Conservation (phyloP, 257 asterid genomes). For the Rhazya stricta region DNA sequence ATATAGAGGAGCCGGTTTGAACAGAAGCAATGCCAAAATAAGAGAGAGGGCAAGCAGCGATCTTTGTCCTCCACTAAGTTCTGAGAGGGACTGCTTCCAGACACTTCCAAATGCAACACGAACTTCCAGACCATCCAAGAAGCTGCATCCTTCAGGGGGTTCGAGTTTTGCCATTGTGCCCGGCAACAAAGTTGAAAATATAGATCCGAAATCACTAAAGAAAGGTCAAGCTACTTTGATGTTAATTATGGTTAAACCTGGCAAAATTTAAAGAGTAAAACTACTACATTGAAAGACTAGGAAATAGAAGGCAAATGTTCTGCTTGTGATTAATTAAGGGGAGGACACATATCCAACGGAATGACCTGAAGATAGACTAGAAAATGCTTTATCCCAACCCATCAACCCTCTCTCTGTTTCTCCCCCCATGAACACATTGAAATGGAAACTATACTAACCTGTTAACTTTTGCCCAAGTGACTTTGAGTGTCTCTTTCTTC, state of each 20-base stretch:
- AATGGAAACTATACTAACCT: slow-evolving; percentile 40
- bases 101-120: slow-evolving; percentile 94
- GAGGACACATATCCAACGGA: background rate
- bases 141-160: slow-evolving; percentile 93
- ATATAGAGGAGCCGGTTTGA: slow-evolving; percentile 96
- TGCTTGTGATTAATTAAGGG: background rate
- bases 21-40: slow-evolving; percentile 90
- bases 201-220: slow-evolving; percentile 94
- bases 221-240: background rate
- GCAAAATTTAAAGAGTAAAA: background rate
- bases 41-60: slow-evolving; percentile 93
- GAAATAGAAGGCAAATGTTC: background rate
- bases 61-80: slow-evolving; percentile 98
- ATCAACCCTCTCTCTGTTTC: background rate
- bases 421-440: background rate
- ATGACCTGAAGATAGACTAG: slow-evolving; percentile 2
- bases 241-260: background rate
- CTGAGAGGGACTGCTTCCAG: slow-evolving; percentile 96
- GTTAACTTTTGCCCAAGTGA: slow-evolving; percentile 95
- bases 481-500: slow-evolving; percentile 89
- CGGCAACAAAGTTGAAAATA: slow-evolving; percentile 93
- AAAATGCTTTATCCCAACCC: background rate
- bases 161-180: slow-evolving; percentile 93
- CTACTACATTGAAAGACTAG: background rate
- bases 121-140: slow-evolving; percentile 94